Base-by-base conservation (phyloP, 176 grass and related monocot species). In the Zoysia pacifica region DNA sequence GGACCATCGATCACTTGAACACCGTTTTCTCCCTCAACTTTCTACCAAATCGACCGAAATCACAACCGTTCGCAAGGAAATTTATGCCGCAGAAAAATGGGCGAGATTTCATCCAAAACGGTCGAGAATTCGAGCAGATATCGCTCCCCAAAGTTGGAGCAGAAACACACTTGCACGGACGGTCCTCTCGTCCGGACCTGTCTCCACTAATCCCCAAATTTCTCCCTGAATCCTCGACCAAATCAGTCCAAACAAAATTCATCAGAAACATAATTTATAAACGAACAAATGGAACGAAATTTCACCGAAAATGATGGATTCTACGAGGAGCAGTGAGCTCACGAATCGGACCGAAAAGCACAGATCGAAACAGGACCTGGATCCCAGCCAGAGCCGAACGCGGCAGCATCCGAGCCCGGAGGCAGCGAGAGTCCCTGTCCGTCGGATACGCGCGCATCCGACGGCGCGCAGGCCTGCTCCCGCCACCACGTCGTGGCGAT, bases 121-220 rank as follows among this genome's bases (percentile, higher is more conserved):
- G 51, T 83, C 0, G 3, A 37, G 0, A 0, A 2, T 5, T 14
- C 5, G 14, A 11, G 2, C 67, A 83, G 93, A 73, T 71, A 47
- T 87, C 0, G 53, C 4, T 2, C 0, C 20, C 51, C 66, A 70
- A 87, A 93, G 5, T 70, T n/a, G 65, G 47, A 48, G 40, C 69
- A 89, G 84, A 97, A 97, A 60, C 90, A 97, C 93, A 97, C 65
- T 1, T 18, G 58, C 60, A 58, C 49, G 68, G 59, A 65, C 4
- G 44, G 7, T 36, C 1, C 41, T 1, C 41, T 4, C 0, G 0
- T 10, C 40, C 35, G 5, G 59, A 87, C 73, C 73, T 7, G 6
- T 11, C 7, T 20, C 18, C n/a, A 67, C 50, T 73, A 0, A 1
- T 2, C 3, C 16, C 0, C 36, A 1, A 35, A 62, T 91, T 86